Percentiles rank a stretch among this genome's conserved stretches.
phyloP scores from a whole-genome alignment of 2,329 filamentous ascomycete genomes.

The Colletotrichum sp. region DNA sequence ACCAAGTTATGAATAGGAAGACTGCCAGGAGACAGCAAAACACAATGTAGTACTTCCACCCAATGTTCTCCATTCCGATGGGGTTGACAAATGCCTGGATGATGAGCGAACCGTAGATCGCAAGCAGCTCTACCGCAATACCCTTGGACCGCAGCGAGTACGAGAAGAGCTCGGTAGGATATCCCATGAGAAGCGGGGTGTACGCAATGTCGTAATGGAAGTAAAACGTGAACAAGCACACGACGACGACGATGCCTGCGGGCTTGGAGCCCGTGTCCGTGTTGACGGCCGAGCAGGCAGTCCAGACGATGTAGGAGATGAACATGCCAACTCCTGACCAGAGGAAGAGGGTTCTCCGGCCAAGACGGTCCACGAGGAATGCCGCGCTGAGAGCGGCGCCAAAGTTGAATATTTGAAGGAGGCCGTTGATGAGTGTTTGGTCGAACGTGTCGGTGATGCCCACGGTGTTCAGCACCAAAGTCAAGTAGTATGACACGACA shows the following conservation, averaged over 20 bases:
- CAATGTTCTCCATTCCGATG: slow-evolving; percentile 37
- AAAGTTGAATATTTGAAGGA: slow-evolving; percentile 33
- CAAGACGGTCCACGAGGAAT: slow-evolving; percentile 39
- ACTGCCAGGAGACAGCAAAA: slow-evolving; percentile 34
- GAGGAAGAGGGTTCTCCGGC: slow-evolving; percentile 40
- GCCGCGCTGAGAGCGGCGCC: slow-evolving; percentile 34
- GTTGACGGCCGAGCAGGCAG: slow-evolving; percentile 36
- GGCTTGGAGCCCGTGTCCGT: slow-evolving; percentile 20
- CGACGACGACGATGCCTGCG: slow-evolving; percentile 45
- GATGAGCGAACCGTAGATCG: slow-evolving; percentile 25
- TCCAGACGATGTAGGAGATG: slow-evolving; percentile 36
- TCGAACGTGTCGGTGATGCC: slow-evolving; percentile 35
- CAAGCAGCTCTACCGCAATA: slow-evolving; percentile 26
- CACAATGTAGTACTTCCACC: slow-evolving; percentile 45
- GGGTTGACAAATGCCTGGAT: slow-evolving; percentile 42
- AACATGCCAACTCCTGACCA: slow-evolving; percentile 34
- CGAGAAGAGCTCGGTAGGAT: slow-evolving; percentile 29
- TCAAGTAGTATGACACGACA: slow-evolving; percentile 31
- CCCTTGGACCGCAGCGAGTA: slow-evolving; percentile 27
- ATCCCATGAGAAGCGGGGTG: slow-evolving; percentile 47
- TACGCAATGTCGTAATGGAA: slow-evolving; percentile 46
- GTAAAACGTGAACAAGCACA: slow-evolving; percentile 49
- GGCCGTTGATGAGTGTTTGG: slow-evolving; percentile 42
- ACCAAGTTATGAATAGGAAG: slow-evolving; percentile 37
- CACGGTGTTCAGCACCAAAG: slow-evolving; percentile 34